Conservation (phyloP, 2,329 filamentous ascomycete genomes). For the Magnaporthiopsis incrustans region DNA sequence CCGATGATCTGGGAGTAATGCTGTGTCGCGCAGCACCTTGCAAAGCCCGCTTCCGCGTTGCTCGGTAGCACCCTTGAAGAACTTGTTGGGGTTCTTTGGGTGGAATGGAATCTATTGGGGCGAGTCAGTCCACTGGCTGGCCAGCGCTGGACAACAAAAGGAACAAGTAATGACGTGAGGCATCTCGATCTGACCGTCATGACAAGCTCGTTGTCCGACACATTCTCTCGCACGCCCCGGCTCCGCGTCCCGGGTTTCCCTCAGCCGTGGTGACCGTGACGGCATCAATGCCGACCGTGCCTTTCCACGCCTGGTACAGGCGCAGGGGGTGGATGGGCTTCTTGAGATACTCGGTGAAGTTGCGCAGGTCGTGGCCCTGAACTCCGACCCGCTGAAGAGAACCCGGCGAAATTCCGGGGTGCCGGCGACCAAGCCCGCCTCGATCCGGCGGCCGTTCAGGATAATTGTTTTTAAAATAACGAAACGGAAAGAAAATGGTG, state of each 20-base stretch:
- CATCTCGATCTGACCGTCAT: not conserved
- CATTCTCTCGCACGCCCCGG: too few species aligned
- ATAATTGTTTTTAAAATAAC: too few species aligned
- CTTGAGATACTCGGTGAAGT: conserved; percentile 74
- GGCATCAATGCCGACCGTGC: conserved; percentile 66
- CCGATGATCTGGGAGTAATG: not conserved
- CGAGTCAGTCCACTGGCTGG: conserved; percentile 12
- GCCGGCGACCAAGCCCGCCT: too few species aligned
- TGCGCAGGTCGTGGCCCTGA: conserved; percentile 63
- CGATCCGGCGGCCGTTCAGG: too few species aligned
- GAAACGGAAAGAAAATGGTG: too few species aligned
- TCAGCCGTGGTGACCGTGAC: conserved; percentile 61
- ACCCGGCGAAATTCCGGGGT: too few species aligned
- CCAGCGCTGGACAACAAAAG: not conserved
- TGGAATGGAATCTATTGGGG: not conserved
- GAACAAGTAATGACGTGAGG: not conserved
- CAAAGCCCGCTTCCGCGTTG: not conserved
- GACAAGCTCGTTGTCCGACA: not conserved
- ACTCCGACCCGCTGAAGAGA: too few species aligned
- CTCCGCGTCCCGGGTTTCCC: too few species aligned
- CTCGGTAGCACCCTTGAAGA: not conserved
- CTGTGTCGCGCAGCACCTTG: not conserved
- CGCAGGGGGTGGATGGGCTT: conserved; percentile 74
- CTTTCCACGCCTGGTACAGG: conserved; percentile 73
- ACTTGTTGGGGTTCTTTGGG: not conserved